Conservation (phyloP, 805 yeast genomes). For the Phaffomyces antillensis region DNA sequence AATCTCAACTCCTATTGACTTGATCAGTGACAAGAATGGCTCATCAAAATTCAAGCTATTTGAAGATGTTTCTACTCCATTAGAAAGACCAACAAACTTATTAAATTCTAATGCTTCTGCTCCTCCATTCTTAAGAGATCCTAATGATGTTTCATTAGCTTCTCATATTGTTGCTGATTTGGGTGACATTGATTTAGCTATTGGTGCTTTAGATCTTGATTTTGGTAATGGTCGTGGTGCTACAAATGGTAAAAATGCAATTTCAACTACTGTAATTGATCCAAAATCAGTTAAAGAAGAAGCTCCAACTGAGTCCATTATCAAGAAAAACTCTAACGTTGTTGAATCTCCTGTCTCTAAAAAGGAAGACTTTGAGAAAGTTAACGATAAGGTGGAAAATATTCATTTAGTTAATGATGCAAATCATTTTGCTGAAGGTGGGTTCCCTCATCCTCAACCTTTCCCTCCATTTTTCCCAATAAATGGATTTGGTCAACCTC, state of each 20-base stretch:
- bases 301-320: conserved; percentile 14
- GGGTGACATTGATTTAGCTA: conserved; percentile 20
- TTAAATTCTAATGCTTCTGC: conserved; percentile 15
- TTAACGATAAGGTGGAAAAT: neutral
- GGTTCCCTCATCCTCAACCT: conserved; percentile 16
- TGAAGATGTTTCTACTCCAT: conserved; percentile 16
- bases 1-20: conserved; percentile 12
- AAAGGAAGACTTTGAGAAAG: neutral
- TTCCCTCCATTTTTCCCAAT: conserved; percentile 23
- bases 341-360: neutral
- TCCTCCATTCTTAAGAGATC: conserved; percentile 20
- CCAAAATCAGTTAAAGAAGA: conserved; percentile 26
- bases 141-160: conserved; percentile 6
- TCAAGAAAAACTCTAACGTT: neutral
- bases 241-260: neutral
- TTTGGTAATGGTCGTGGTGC: conserved; percentile 10
- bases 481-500: conserved; percentile 23
- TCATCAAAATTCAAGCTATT: conserved; percentile 17
- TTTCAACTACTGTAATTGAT: conserved; percentile 4
- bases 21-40: conserved; percentile 2
- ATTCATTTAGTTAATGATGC: conserved; percentile 8
- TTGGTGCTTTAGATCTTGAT: conserved; percentile 22
- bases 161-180: conserved; percentile 14
- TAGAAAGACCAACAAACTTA: conserved; percentile 19
- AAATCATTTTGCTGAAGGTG: conserved; percentile 12